These are phyloP conservation scores for Endocarpon pusillum DNA, from an alignment of 495 filamentous ascomycete species.

Conservation along the genomic window DNA sequence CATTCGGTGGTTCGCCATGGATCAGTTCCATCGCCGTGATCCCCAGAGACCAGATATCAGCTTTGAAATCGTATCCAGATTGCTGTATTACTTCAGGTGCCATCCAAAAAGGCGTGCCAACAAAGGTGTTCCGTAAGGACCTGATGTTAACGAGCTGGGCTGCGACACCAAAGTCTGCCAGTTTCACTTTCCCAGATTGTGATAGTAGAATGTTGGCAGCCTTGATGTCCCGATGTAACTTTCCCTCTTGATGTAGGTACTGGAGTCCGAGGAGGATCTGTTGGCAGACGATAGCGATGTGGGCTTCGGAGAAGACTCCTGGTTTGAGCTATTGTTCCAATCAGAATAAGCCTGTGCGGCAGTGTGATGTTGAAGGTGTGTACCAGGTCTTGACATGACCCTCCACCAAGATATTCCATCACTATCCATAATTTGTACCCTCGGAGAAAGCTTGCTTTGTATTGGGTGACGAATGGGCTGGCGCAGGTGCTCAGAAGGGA, in stretches of 20 bases:
- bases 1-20: slow-evolving; percentile 82
- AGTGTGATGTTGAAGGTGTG: slow-evolving; percentile 4
- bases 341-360: background rate
- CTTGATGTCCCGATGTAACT: slow-evolving; percentile 95
- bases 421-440: slow-evolving; percentile 98
- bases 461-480: slow-evolving; percentile 85
- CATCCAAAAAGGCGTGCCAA: slow-evolving; percentile 99
- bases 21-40: slow-evolving; percentile 93
- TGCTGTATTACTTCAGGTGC: slow-evolving; percentile 97
- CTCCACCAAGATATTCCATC: slow-evolving; percentile 93
- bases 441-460: slow-evolving; percentile 85
- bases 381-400: slow-evolving; percentile 86
- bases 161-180: slow-evolving; percentile 95
- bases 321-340: slow-evolving; percentile 54
- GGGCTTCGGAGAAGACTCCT: slow-evolving; percentile 73
- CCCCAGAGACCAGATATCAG: slow-evolving; percentile 93
- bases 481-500: slow-evolving; percentile 86
- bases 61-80: slow-evolving; percentile 90
- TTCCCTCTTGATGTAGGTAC: slow-evolving; percentile 86
- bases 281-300: slow-evolving; percentile 87
- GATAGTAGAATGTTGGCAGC: slow-evolving; percentile 84
- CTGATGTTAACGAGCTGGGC: slow-evolving; percentile 95
- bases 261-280: slow-evolving; percentile 81
- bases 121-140: slow-evolving; percentile 93
- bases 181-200: slow-evolving; percentile 79